phyloP scores from a whole-genome alignment of 257 asterid species.

The Solanum sitiens region DNA sequence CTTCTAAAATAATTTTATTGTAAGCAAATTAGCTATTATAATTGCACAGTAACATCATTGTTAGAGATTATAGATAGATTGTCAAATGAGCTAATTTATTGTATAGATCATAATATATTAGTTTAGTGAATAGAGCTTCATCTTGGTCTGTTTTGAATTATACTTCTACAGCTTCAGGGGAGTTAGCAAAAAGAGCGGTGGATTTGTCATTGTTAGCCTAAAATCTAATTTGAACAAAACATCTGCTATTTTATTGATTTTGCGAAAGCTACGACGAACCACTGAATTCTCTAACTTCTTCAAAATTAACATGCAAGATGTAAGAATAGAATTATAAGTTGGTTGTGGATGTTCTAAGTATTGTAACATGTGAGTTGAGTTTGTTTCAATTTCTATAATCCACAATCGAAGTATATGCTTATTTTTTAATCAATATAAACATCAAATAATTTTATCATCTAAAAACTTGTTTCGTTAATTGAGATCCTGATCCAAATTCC shows the following conservation, averaged over 20 bases:
- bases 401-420: background rate
- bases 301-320: background rate
- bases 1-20: background rate
- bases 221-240: no score
- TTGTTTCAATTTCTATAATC: no score
- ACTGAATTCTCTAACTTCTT: background rate
- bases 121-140: background rate
- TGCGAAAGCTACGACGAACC: rapidly evolving
- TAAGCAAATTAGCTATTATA: background rate
- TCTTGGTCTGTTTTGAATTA: background rate
- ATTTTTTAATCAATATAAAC: no score
- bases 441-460: no score
- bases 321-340: background rate
- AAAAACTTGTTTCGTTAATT: background rate
- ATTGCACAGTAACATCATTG: background rate
- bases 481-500: background rate
- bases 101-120: no score
- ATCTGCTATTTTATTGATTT: no score
- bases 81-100: background rate
- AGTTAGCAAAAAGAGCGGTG: background rate
- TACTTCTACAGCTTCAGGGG: background rate
- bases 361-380: no score
- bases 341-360: no score
- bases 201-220: background rate
- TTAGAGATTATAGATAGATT: background rate